Percentiles rank a stretch among this genome's conserved stretches.
Conservation (phyloP, 192 early-diverging fungal genomes). For the Podila epicladia region DNA sequence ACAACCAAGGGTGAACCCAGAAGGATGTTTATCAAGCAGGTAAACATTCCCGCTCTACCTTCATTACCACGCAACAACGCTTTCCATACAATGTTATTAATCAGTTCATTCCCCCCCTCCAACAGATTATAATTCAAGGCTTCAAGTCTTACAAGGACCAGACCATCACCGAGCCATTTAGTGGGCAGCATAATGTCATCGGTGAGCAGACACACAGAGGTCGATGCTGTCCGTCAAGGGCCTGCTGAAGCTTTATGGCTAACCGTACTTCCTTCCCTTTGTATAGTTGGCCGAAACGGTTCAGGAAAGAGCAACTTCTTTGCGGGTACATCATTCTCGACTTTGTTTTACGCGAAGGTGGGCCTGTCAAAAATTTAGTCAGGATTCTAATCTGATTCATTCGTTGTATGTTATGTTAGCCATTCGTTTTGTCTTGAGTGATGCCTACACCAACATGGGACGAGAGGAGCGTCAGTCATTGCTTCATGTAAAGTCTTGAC, state of each 20-base stretch:
- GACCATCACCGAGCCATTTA: constrained; percentile 92
- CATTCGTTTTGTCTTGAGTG: constrained; percentile 94
- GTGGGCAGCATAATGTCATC: constrained; percentile 94
- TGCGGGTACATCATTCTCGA: constrained; percentile 66
- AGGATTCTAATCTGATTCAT: neutral
- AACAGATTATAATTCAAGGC: constrained; percentile 93
- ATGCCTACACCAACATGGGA: constrained; percentile 94
- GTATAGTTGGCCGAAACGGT: constrained; percentile 92
- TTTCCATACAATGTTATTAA: neutral
- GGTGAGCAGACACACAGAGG: constrained; percentile 55
- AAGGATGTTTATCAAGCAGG: constrained; percentile 51
- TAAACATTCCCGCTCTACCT: neutral
- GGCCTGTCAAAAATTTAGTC: neutral
- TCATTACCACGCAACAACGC: neutral
- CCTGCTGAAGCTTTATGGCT: no score
- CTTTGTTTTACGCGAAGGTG: neutral
- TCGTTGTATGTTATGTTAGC: constrained; percentile 59
- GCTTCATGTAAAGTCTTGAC: constrained; percentile 73
- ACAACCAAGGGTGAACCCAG: neutral
- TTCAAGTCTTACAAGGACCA: constrained; percentile 99
- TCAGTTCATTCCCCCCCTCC: neutral
- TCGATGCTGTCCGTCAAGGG: neutral
- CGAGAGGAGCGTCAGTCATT: constrained; percentile 94
- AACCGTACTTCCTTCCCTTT: neutral
- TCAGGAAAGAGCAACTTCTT: constrained; percentile 99